Evolutionary conservation across 805 yeast species (phyloP).

Genomic region (Ogataea dorogensis): DNA sequence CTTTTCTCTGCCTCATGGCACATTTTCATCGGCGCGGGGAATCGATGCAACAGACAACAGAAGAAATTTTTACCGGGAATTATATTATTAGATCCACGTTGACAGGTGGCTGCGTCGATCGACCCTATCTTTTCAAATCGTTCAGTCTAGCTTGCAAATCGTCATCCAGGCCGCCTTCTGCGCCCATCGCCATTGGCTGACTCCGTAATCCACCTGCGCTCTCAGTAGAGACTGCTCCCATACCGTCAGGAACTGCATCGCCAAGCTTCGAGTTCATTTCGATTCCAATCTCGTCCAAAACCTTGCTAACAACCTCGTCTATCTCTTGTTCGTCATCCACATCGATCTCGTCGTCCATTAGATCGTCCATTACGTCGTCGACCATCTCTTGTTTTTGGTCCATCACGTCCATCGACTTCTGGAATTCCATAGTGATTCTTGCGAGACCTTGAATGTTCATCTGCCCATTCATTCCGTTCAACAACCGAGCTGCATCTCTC

Average conservation of each 20-base stretch:
- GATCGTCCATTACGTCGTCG: slow-evolving; percentile 97
- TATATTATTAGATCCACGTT: slow-evolving; percentile 2
- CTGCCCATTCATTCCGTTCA: slow-evolving; percentile 78
- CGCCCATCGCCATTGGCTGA: slow-evolving; percentile 33
- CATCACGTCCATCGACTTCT: slow-evolving; percentile 92
- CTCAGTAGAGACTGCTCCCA: slow-evolving; percentile 11
- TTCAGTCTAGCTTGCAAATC: slow-evolving; percentile 87
- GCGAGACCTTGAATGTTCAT: slow-evolving; percentile 91
- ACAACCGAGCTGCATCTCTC: slow-evolving; percentile 86
- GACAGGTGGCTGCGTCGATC: slow-evolving; percentile 5
- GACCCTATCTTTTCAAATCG: slow-evolving; percentile 59
- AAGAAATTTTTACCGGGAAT: slow-evolving; percentile 2
- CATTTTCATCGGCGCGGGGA: slow-evolving; percentile 4
- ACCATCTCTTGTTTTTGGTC: slow-evolving; percentile 98
- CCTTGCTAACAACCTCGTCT: slow-evolving; percentile 87
- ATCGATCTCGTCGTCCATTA: slow-evolving; percentile 87
- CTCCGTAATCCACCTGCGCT: slow-evolving; percentile 8
- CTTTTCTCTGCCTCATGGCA: slow-evolving; percentile 1
- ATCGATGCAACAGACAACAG: slow-evolving; percentile 1
- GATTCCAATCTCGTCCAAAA: slow-evolving; percentile 93
- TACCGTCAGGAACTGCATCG: slow-evolving; percentile 41
- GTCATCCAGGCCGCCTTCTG: slow-evolving; percentile 56
- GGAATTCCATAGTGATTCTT: slow-evolving; percentile 92
- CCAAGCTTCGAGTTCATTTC: slow-evolving; percentile 57
- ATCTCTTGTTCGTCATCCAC: slow-evolving; percentile 81